phyloP scores from a whole-genome alignment of 2,329 filamentous ascomycete species.

The Arthroderma sp. region DNA sequence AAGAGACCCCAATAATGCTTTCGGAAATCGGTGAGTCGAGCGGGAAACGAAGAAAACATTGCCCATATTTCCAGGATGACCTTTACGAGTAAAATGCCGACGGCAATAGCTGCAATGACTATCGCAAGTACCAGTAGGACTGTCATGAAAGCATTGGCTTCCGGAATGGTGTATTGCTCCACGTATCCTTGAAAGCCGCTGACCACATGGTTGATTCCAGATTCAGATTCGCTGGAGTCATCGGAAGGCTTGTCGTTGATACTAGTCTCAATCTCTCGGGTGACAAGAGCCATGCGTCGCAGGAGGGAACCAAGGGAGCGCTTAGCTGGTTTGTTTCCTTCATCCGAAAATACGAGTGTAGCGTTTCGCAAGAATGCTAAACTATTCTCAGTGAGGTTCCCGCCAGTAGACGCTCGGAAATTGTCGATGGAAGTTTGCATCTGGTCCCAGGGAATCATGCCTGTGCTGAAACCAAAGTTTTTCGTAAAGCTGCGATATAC shows the following conservation, averaged over 20 bases:
- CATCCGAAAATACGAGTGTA: constrained; percentile 58
- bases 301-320: constrained; percentile 39
- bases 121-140: constrained; percentile 81
- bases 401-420: constrained; percentile 69
- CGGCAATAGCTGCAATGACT: constrained; percentile 67
- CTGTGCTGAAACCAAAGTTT: constrained; percentile 88
- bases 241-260: constrained; percentile 30
- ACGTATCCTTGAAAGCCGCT: constrained; percentile 69
- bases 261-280: constrained; percentile 18
- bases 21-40: constrained; percentile 68
- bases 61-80: constrained; percentile 84
- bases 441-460: constrained; percentile 66
- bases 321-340: constrained; percentile 42
- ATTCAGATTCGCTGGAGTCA: constrained; percentile 18
- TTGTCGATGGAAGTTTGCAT: constrained; percentile 73
- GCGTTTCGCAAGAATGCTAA: constrained; percentile 61
- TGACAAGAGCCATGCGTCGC: constrained; percentile 41
- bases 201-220: constrained; percentile 44
- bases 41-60: constrained; percentile 74
- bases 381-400: constrained; percentile 71
- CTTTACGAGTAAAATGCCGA: constrained; percentile 80
- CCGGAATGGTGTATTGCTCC: constrained; percentile 72
- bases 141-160: constrained; percentile 92
- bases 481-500: constrained; percentile 81
- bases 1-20: constrained; percentile 94